Evolutionary conservation across 2,329 filamentous ascomycete genomes (phyloP), one percentile per base, ranked within the genome.

Genomic region (Metarhizium robertsii): DNA sequence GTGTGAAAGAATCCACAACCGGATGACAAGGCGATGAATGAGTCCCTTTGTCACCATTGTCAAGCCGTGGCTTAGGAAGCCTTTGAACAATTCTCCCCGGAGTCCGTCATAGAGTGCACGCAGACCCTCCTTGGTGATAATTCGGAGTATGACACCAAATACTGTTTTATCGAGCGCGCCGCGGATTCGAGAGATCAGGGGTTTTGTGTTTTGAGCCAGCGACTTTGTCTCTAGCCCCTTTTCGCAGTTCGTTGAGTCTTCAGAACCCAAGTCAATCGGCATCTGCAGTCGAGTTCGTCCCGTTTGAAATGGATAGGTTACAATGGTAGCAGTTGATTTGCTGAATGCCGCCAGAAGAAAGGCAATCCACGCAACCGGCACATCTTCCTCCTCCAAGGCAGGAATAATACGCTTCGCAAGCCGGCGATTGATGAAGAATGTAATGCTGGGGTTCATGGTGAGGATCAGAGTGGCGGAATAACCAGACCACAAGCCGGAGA

Each of bases 21-120:
- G 81, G 57, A 95, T 80, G 55, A 95, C 81, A 16, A 85, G 69
- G 32, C 80, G 77, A 67, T 95, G 88, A 8, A 94, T 80, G 5
- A 81, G 73, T 55, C 92, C 88, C 70, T 96, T 96, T 57, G 88
- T 83, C 54, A 92, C 74, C 88, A 95, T 95, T 1, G 90, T 92
- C 53, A 91, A 79, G 0, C 91, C 91, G 64, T 96, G 90, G 25
- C 84, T 85, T 64, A 96, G 85, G 72, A 95, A 95, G 0, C 88
- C 87, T 64, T 91, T 92, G 8, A 92, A 70, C 3, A 95, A 77
- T 69, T 95, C 89, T 4, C 85, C 88, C 14, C 78, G 78, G 0
- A 95, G 74, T 5, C 90, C 91, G 51, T 87, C 82, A 66, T 95
- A 96, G 8, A 95, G 71, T 0, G 84, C 86, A 4, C 67, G 66